A percentile compares a stretch with the other conserved stretches of the same genome.
Evolutionary conservation across 352 stramenopile genomes (phyloP).

Genomic region (Globisporangium mamillatum): DNA sequence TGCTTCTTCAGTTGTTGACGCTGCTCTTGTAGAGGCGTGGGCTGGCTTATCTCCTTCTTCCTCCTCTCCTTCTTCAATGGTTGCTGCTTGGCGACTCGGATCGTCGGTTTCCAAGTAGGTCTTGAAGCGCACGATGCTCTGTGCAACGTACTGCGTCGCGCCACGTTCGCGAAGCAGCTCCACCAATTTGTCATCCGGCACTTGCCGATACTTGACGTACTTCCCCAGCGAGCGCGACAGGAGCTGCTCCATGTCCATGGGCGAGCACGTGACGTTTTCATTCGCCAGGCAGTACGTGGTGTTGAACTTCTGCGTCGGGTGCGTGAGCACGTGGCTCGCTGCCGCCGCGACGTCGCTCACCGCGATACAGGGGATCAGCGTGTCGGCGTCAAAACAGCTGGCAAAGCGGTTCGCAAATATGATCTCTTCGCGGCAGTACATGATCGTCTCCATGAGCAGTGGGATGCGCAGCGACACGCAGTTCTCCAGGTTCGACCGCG

Average conservation of each 20-base stretch:
- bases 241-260: conserved; percentile 35
- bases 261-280: conserved; percentile 36
- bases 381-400: conserved; percentile 44
- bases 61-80: not conserved
- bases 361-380: conserved; percentile 60
- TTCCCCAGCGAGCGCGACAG: conserved; percentile 37
- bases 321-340: conserved; percentile 43
- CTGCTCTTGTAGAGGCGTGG: not conserved
- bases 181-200: conserved; percentile 40
- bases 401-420: conserved; percentile 63
- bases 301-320: conserved; percentile 48
- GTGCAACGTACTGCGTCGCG: conserved; percentile 39
- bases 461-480: conserved; percentile 64
- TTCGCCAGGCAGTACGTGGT: conserved; percentile 54
- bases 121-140: conserved; percentile 54
- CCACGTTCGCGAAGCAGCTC: conserved; percentile 51
- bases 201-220: conserved; percentile 50
- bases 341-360: conserved; percentile 61
- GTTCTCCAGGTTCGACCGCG: conserved; percentile 36
- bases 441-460: conserved; percentile 71
- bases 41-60: conserved; percentile 1
- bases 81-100: conserved; percentile 4
- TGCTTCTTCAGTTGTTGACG: not conserved
- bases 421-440: conserved; percentile 75
- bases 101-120: conserved; percentile 36